Conservation (phyloP, 495 filamentous ascomycete species). For the Cercophora samala region DNA sequence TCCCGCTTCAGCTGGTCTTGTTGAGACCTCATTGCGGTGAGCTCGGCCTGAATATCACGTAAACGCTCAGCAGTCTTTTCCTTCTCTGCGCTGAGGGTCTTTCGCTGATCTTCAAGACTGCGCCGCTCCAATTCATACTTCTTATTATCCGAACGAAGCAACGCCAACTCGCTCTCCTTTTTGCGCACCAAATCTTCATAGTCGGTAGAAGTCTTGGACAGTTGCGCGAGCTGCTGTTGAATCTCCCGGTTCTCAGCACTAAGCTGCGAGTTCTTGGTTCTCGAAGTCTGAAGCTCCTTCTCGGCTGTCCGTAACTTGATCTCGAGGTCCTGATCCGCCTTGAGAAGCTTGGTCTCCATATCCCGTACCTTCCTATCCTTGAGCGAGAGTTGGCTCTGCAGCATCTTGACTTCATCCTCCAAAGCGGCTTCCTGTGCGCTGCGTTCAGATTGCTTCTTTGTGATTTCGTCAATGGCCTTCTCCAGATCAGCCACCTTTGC, state of each 20-base stretch:
- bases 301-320: constrained; percentile 75
- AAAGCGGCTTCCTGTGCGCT: constrained; percentile 69
- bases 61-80: constrained; percentile 75
- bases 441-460: constrained; percentile 62
- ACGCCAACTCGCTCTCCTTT: constrained; percentile 88
- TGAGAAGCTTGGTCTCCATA: constrained; percentile 76
- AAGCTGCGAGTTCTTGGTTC: constrained; percentile 69
- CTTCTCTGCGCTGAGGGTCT: constrained; percentile 64
- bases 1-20: constrained; percentile 81
- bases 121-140: constrained; percentile 74
- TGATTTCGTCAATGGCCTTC: constrained; percentile 60
- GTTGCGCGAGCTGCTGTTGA: constrained; percentile 77
- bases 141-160: constrained; percentile 79
- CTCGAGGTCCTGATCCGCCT: constrained; percentile 85
- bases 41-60: constrained; percentile 80
- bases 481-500: constrained; percentile 66
- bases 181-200: constrained; percentile 90
- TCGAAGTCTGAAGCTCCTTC: constrained; percentile 74
- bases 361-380: constrained; percentile 91
- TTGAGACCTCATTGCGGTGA: constrained; percentile 81
- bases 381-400: constrained; percentile 82
- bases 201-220: constrained; percentile 86
- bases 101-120: constrained; percentile 71
- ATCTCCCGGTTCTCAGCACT: constrained; percentile 78
- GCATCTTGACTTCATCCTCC: constrained; percentile 79